A percentile compares a stretch with the other conserved stretches of the same genome.
Evolutionary conservation across 2,329 filamentous ascomycete genomes (phyloP).

Genomic region (Aspergillus eucalypticola): DNA sequence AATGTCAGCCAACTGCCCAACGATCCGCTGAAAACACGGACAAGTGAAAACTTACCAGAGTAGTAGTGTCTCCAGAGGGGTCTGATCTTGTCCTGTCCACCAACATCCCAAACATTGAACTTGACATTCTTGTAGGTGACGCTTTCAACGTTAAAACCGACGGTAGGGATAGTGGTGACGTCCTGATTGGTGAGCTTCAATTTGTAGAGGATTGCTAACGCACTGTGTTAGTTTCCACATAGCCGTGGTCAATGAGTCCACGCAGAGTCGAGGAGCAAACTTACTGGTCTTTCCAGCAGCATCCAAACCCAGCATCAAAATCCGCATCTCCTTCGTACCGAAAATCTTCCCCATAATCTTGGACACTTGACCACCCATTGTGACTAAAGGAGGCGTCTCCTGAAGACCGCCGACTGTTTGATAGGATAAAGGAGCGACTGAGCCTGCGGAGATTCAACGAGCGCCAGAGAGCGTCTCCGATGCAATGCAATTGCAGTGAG

Average conservation of each 20-base stretch:
- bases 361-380: slow-evolving; percentile 89
- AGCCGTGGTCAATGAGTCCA: not conserved
- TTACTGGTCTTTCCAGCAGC: slow-evolving; percentile 93
- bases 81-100: slow-evolving; percentile 97
- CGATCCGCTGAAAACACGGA: not conserved
- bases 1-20: slow-evolving; percentile 6
- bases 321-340: slow-evolving; percentile 97
- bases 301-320: slow-evolving; percentile 96
- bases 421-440: slow-evolving; percentile 1
- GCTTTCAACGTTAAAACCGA: slow-evolving; percentile 98
- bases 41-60: slow-evolving; percentile 56
- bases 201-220: slow-evolving; percentile 85
- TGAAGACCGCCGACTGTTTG: slow-evolving; percentile 9
- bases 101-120: slow-evolving; percentile 99
- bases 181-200: slow-evolving; percentile 91
- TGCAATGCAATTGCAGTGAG: not conserved
- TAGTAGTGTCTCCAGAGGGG: slow-evolving; percentile 98
- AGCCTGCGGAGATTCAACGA: not conserved
- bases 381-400: slow-evolving; percentile 35
- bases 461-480: not conserved
- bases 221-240: slow-evolving; percentile 2
- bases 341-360: slow-evolving; percentile 99
- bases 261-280: slow-evolving; percentile 17
- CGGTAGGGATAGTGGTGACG: slow-evolving; percentile 96
- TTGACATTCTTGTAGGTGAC: slow-evolving; percentile 99